Evolutionary conservation across 2,329 filamentous ascomycete genomes (phyloP).

Genomic region (Gremmenia infestans): DNA sequence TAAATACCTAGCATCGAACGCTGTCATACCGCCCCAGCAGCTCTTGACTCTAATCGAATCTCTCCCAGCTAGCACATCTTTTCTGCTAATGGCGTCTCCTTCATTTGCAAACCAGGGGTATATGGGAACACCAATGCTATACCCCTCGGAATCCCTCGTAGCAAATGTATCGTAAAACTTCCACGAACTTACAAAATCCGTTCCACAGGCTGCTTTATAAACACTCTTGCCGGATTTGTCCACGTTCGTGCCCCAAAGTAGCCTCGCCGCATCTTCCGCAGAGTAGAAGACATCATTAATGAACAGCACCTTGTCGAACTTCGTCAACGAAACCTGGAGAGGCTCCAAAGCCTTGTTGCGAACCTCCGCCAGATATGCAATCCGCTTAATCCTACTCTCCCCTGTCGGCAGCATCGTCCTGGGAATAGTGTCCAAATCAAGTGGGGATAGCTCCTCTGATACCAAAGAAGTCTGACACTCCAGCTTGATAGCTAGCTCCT

Average conservation of each 20-base stretch:
- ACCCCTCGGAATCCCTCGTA: conserved; percentile 60
- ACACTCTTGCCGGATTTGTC: conserved; percentile 43
- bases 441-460: conserved; percentile 46
- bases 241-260: conserved; percentile 60
- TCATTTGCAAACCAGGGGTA: conserved; percentile 61
- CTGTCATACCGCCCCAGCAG: conserved; percentile 76
- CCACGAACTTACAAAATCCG: conserved; percentile 65
- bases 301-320: conserved; percentile 55
- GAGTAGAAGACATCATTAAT: conserved; percentile 61
- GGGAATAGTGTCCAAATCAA: conserved; percentile 52
- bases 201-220: conserved; percentile 65
- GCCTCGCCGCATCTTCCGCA: conserved; percentile 47
- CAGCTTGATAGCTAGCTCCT: conserved; percentile 44
- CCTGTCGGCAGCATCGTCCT: conserved; percentile 59
- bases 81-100: conserved; percentile 49
- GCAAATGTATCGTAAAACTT: conserved; percentile 72
- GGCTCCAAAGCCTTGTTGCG: conserved; percentile 65
- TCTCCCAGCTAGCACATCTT: conserved; percentile 55
- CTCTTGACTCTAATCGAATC: conserved; percentile 65
- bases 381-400: conserved; percentile 61
- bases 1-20: conserved; percentile 57
- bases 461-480: conserved; percentile 50
- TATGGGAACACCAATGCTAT: conserved; percentile 56
- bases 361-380: conserved; percentile 67
- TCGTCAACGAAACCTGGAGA: conserved; percentile 43